Evolutionary conservation across 1,139 yeast species (phyloP).

Genomic region (Suhomyces wounanorum): DNA sequence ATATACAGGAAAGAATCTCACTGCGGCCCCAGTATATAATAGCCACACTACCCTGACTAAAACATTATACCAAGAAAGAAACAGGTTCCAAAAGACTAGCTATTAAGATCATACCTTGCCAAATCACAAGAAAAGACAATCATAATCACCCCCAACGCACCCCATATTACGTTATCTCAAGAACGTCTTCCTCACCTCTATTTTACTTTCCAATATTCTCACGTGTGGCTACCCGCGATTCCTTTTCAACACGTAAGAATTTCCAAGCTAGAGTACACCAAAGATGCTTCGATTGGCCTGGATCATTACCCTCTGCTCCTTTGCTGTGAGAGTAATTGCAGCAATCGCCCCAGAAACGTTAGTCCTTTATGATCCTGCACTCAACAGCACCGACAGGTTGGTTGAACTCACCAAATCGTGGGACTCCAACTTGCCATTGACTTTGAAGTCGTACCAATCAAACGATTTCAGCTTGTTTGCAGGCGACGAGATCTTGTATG

Average conservation of each 20-base stretch:
- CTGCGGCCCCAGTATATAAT: background rate
- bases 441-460: constrained; percentile 30
- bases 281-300: constrained; percentile 13
- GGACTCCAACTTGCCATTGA: constrained; percentile 25
- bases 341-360: constrained; percentile 16
- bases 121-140: no score
- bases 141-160: no score
- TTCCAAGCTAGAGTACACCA: constrained; percentile 2
- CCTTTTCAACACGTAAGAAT: constrained; percentile 11
- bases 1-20: background rate
- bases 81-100: no score
- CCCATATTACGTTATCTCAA: no score
- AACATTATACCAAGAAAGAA: no score
- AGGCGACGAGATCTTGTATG: constrained; percentile 30
- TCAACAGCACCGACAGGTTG: constrained; percentile 23
- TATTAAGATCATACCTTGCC: no score
- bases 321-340: constrained; percentile 7
- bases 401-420: constrained; percentile 25
- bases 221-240: background rate
- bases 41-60: no score
- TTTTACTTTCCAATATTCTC: background rate
- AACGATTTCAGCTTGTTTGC: constrained; percentile 26
- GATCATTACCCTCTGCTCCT: constrained; percentile 9
- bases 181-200: no score
- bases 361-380: constrained; percentile 35